Evolutionary conservation across 2,329 filamentous ascomycete species (phyloP), one percentile per base, ranked within the genome.

Genomic region (Neonectria coccinea): DNA sequence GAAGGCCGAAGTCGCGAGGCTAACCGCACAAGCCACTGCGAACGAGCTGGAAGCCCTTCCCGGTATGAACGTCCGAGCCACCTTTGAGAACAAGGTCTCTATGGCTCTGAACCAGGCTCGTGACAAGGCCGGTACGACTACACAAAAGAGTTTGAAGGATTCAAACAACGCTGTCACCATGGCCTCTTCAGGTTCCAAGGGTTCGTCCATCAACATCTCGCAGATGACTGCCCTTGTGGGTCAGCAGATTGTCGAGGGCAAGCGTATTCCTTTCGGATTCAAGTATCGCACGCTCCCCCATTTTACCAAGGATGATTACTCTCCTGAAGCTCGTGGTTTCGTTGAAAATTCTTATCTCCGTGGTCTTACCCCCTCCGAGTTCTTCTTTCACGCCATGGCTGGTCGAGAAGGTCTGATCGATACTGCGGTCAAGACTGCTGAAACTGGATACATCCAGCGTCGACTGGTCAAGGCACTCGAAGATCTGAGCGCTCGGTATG

Each of bases 311-410:
- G 97, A 99, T 74, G 97, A 99, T 79, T 99, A 98, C 80, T 98
- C 95, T 20, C 94, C 96, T 11, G 94, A 97, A 78, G 95, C 96
- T 50, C 91, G 96, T 83, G 96, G 96, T 45, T 99, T 99, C 76
- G 96, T 99, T 20, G 96, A 99, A 80, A 99, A 99, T 82, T 99
- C 96, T 0, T 99, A 99, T 74, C 88, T 99, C 12, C 92, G 96
- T 84, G 96, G 96, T 60, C 83, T 99, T 64, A 99, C 97, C 0
- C 96, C 96, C 0, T 91, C 92, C 1, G 96, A 99, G 73, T 99
- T 99, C 83, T 99, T 97, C 84, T 99, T 99, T 87, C 96, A 99
- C 87, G 96, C 96, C 77, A 99, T 99, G 96, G 96, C 96, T 85
- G 96, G 96, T 93, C 90, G 96, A 84, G 96, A 99, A 82, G 96